Evolutionary conservation across 176 grass and related monocot genomes (phyloP), one percentile per base, ranked within the genome.

Genomic region (Zea luxurians): DNA sequence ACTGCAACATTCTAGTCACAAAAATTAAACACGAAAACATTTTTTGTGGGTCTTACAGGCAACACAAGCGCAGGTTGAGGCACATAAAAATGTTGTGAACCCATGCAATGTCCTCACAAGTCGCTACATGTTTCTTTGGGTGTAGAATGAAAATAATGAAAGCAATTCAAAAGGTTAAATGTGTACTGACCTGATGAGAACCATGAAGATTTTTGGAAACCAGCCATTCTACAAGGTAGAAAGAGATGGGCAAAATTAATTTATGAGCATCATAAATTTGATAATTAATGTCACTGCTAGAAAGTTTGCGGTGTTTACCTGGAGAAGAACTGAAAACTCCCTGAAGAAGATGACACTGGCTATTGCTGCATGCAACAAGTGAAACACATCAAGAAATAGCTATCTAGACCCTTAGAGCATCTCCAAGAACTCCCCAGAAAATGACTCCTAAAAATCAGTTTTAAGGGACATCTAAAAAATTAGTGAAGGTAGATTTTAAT

Each of bases 351-450:
- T 83, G 57, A 90, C 64, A 37, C 21, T 70, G 35, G 87, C 65
- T 87, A 93, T 87, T 75, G 81, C 91, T 93, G 84, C 91, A 90
- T 59, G 61, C 21, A 57, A 86, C 13, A 83, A 52, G 49, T 47
- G 9, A 54, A 72, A 58, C 74, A 75, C 73, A 34, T 75, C 44
- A 43, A 69, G 6, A 54, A 48, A 64, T 37, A 76, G 41, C 46
- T 64, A 66, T 21, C 40, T 54, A 35, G 10, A 68, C 37, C 41
- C 34, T 61, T 27, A 27, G 27, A 27, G 27, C 27, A 27, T 27
- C 27, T 27, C 27, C 27, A 27, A 27, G 1, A 27, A 27, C 27
- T 27, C 27, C 27, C 27, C 27, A 27, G 27, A 27, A 27, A 27
- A 27, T 27, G 27, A 27, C 27, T 27, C 27, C 27, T 27, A 27